These are phyloP conservation scores for Porcisia hertigi DNA, from an alignment of 208 protist genomes.

Conservation along the genomic window DNA sequence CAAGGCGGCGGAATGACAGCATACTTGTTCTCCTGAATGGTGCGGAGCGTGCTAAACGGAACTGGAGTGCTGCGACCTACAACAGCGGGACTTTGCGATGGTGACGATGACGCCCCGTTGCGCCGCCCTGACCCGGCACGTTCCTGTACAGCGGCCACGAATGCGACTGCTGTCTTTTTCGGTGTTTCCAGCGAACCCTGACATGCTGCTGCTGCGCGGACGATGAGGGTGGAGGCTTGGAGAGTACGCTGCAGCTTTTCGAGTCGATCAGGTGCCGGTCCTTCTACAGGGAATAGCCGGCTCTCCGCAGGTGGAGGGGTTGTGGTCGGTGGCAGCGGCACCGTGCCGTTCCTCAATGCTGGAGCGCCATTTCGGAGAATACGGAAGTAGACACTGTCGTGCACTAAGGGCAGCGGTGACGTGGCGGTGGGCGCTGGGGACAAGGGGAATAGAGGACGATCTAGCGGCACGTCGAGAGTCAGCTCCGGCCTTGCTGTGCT, in stretches of 20 bases:
- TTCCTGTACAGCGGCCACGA: not conserved
- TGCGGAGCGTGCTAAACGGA: slow-evolving; percentile 10
- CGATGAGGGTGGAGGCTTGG: slow-evolving; percentile 13
- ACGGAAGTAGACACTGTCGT: slow-evolving; percentile 27
- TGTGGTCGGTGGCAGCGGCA: not conserved
- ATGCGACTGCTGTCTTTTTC: not conserved
- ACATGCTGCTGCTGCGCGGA: slow-evolving; percentile 9
- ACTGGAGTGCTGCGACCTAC: not conserved
- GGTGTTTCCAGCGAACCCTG: not conserved
- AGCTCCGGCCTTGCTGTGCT: not conserved
- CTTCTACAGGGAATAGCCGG: not conserved
- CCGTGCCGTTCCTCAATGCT: not conserved
- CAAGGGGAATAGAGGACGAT: slow-evolving; percentile 20
- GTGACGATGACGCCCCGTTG: not conserved
- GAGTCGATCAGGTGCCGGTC: slow-evolving; percentile 12
- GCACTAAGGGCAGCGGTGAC: not conserved
- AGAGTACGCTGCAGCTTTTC: slow-evolving; percentile 15
- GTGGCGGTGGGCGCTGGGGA: not conserved
- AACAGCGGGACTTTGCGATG: not conserved
- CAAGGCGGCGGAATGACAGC: slow-evolving; percentile 62
- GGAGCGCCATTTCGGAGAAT: slow-evolving; percentile 7
- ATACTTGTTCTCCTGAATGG: slow-evolving; percentile 41
- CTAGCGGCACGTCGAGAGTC: slow-evolving; percentile 20
- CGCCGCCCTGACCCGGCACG: not conserved
- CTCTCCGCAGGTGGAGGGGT: slow-evolving; percentile 5